phyloP scores from a whole-genome alignment of 1,284 basidiomycete genomes.

The Sphagnurus paluster region DNA sequence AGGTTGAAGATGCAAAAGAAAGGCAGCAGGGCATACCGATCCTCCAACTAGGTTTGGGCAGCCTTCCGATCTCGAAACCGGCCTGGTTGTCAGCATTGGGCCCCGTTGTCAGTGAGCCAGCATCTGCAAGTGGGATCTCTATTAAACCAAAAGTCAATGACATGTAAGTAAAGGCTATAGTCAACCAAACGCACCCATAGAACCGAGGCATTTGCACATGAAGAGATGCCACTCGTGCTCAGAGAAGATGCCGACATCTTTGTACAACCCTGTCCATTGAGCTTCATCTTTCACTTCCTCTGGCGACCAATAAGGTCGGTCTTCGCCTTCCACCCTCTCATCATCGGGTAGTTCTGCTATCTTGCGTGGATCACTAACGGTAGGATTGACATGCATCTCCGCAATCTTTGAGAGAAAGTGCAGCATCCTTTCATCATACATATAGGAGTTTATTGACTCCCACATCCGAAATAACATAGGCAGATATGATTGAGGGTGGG shows the following conservation, averaged over 20 bases:
- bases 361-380: conserved; percentile 68
- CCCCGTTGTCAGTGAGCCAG: conserved; percentile 70
- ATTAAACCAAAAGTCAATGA: conserved; percentile 7
- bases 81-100: conserved; percentile 67
- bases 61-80: conserved; percentile 63
- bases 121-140: conserved; percentile 74
- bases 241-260: conserved; percentile 86
- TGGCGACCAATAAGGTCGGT: conserved; percentile 55
- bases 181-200: conserved; percentile 66
- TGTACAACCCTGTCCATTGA: conserved; percentile 71
- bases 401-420: conserved; percentile 68
- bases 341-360: conserved; percentile 72
- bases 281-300: conserved; percentile 40
- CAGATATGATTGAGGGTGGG: conserved; percentile 79
- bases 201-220: conserved; percentile 90
- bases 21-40: conserved; percentile 48
- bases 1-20: not conserved
- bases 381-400: conserved; percentile 74
- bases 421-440: conserved; percentile 83
- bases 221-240: conserved; percentile 86
- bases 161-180: not conserved
- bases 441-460: conserved; percentile 83
- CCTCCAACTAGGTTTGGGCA: conserved; percentile 69
- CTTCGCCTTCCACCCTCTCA: conserved; percentile 63
- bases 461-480: conserved; percentile 81